These are phyloP conservation scores for Suillus variegatus DNA, from an alignment of 768 basidiomycete species.

Conservation along the genomic window DNA sequence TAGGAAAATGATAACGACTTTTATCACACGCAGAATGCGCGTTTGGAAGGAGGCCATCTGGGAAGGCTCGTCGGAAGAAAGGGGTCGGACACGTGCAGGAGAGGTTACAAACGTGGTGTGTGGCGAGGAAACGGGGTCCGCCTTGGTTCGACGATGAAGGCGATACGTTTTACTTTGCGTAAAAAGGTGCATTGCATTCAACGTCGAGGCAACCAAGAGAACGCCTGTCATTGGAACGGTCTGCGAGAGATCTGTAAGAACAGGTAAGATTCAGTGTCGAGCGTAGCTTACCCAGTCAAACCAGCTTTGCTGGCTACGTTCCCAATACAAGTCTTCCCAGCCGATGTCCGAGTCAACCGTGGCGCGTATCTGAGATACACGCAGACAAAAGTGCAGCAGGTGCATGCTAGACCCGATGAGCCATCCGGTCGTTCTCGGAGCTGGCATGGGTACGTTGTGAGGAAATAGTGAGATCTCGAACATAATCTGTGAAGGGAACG, in stretches of 20 bases:
- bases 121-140: conserved; percentile 68
- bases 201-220: conserved; percentile 52
- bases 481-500: conserved; percentile 68
- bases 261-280: neutral
- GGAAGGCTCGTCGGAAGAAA: conserved; percentile 35
- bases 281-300: conserved; percentile 70
- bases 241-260: conserved; percentile 37
- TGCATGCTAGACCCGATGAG: conserved; percentile 68
- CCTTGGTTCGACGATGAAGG: conserved; percentile 51
- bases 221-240: conserved; percentile 64
- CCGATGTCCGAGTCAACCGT: conserved; percentile 68
- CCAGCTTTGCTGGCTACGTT: conserved; percentile 65
- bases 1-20: conserved; percentile 35
- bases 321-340: conserved; percentile 79
- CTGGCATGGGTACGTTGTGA: conserved; percentile 75
- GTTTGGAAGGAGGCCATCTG: conserved; percentile 45
- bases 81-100: conserved; percentile 22
- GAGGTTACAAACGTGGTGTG: conserved; percentile 68
- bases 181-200: conserved; percentile 69
- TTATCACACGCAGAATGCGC: conserved; percentile 36
- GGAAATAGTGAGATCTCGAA: conserved; percentile 84
- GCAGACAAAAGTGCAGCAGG: conserved; percentile 64
- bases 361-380: conserved; percentile 55
- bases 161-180: conserved; percentile 70
- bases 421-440: conserved; percentile 64